phyloP scores from a whole-genome alignment of 2,329 filamentous ascomycete species.

The Plenodomus biglobosus region DNA sequence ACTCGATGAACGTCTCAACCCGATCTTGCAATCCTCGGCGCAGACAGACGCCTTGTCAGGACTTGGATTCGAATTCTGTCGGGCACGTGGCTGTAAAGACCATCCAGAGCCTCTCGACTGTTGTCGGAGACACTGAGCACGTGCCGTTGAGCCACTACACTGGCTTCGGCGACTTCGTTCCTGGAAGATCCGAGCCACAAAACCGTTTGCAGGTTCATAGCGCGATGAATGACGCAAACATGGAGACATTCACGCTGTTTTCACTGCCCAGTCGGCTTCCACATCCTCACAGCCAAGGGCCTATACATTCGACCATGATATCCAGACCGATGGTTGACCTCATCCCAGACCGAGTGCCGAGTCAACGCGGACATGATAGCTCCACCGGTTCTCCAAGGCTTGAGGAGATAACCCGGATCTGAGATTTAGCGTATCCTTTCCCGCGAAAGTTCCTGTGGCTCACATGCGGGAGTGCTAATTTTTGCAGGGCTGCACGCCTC shows the following conservation, averaged over 20 bases:
- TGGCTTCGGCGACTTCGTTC: neutral
- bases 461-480: conserved; percentile 13
- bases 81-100: neutral
- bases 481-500: conserved; percentile 4
- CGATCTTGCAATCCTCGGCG: neutral
- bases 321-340: no score
- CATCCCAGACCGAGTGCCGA: conserved; percentile 6
- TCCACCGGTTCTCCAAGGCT: conserved; percentile 17
- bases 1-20: neutral
- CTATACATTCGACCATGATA: no score
- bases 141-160: neutral
- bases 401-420: conserved; percentile 12
- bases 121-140: neutral
- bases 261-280: no score
- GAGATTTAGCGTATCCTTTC: conserved; percentile 1
- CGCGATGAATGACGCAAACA: neutral
- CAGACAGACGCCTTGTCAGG: neutral
- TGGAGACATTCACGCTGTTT: no score
- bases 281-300: no score
- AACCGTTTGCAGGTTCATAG: neutral
- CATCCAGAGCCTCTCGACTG: neutral
- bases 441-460: conserved; percentile 4
- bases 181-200: neutral
- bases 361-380: conserved; percentile 16
- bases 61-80: neutral